Evolutionary conservation across 2,329 filamentous ascomycete species (phyloP), one percentile per base, ranked within the genome.

Genomic region (Incumbomyces lentus): DNA sequence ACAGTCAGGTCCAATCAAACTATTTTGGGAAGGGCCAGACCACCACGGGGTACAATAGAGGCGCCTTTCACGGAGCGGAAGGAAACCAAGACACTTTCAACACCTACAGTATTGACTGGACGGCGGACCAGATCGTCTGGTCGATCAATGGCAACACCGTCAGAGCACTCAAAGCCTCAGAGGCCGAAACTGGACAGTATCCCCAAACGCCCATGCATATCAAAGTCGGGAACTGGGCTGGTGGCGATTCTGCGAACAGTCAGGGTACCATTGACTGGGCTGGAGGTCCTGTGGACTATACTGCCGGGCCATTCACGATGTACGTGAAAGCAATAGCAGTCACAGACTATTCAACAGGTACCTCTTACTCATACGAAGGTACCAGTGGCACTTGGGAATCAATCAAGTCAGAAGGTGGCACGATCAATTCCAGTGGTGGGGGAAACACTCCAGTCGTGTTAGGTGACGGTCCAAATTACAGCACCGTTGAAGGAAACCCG

Each of bases 11-110:
- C n/a, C 92, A 98, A 67, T 84, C 81, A 57, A 98, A 98, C 68
- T 98, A 94, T 69, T 98, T 98, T 58, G 87, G 88, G 64, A 95
- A 96, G 67, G 92, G 90, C 44, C 75, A 85, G 56, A 89, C 86
- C 0, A 56, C 60, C 3, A 82, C 76, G 26, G 76, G 76, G n/a
- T 94, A 90, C 71, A 87, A 93, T 68, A 84, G 92, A 47, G 89
- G 86, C 52, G 81, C 84, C 49, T 89, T 86, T 63, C 86, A 93
- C 64, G 68, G 78, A 3, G 70, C 81, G 60, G 54, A 71, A 52
- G 68, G 76, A 58, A 92, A 84, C 52, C 66, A 70, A 53, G 59
- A 61, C 19, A 53, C 51, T 31, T 69, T 65, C 58, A 65, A 70
- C 58, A 71, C 67, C 26, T 72, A 72, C 59, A 68, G 64, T 38